A percentile compares a stretch with the other conserved stretches of the same genome.
Evolutionary conservation across 129 eudicot species (phyloP).

Genomic region (Pittosporum tobira): DNA sequence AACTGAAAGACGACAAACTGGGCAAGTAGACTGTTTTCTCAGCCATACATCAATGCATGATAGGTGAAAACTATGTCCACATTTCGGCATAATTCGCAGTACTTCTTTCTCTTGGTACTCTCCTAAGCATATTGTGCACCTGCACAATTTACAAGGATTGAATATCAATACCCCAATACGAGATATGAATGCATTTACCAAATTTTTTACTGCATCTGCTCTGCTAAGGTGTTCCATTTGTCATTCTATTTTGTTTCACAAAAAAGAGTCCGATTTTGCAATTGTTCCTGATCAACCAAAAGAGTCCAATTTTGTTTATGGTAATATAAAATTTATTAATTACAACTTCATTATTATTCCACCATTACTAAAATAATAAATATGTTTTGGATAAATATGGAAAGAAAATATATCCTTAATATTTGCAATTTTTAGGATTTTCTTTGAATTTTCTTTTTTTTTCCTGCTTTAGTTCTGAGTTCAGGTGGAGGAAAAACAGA

Average conservation of each 20-base stretch:
- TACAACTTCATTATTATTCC: too few species aligned
- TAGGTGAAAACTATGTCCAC: slow-evolving; percentile 88
- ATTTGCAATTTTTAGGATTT: not conserved
- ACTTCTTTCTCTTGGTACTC: slow-evolving; percentile 95
- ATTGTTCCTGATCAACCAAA: too few species aligned
- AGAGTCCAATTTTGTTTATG: too few species aligned
- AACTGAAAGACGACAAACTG: slow-evolving; percentile 81
- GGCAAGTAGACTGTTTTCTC: slow-evolving; percentile 84
- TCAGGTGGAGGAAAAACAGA: not conserved
- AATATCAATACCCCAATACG: not conserved
- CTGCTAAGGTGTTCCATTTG: too few species aligned
- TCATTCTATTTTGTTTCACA: too few species aligned
- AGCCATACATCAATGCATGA: slow-evolving; percentile 91
- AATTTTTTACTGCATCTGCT: too few species aligned
- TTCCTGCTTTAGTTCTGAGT: not conserved
- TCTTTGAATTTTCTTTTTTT: too few species aligned
- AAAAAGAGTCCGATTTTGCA: too few species aligned
- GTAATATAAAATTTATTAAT: too few species aligned
- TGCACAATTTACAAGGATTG: slow-evolving; percentile 13
- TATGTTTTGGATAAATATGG: too few species aligned
- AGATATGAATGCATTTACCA: not conserved
- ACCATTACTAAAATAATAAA: too few species aligned
- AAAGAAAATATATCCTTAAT: too few species aligned
- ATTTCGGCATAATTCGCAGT: slow-evolving; percentile 86
- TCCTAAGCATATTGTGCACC: slow-evolving; percentile 84